Evolutionary conservation across 2,329 filamentous ascomycete genomes (phyloP), one percentile per base, ranked within the genome.

Genomic region (Sclerotiophoma versabilis): DNA sequence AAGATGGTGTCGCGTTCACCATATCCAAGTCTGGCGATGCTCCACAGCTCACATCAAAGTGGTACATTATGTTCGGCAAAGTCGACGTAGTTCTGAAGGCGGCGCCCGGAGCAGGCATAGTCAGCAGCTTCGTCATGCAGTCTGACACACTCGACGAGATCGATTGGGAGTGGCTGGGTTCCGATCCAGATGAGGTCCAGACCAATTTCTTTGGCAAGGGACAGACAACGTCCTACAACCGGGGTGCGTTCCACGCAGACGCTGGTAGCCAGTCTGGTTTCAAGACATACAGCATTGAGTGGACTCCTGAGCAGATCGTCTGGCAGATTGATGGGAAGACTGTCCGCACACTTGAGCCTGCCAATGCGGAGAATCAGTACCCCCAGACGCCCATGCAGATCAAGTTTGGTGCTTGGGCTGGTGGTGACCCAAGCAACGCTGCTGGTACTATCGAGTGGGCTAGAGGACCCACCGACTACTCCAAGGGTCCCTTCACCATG

Each of bases 11-110:
- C 22, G 85, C 84, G 14, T 96, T 99, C 74, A 92, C 91, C 22
- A 88, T 99, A 46, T 77, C 85, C 46, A 80, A 87, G 69, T 82
- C 87, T 44, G 93, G 93, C 52, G 91, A 99, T 71, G 85, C 92
- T 3, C 95, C 95, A 0, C 89, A 93, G 74, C 85, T 99, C 57
- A 84, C 84, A 61, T 96, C 92, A 57, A 86, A 95, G 68, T 98
- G 96, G 85, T 98, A 97, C 82, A 96, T 99, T 79, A 98, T 99
- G 95, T 99, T 97, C 74, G 95, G 95, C 63, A 90, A 88, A 60
- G 90, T 97, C 70, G 90, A 96, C 62, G 85, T 93, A 63, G 88
- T 86, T 26, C 83, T 97, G 80, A 93, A 93, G 77, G 87, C 91
- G 22, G 92, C 95, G 9, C 88, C 92, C 0, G 95, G 95, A 7